Percentiles rank a stretch among this genome's conserved stretches.
phyloP scores from a whole-genome alignment of 1,284 basidiomycete genomes.

The Boletus holoroseus region DNA sequence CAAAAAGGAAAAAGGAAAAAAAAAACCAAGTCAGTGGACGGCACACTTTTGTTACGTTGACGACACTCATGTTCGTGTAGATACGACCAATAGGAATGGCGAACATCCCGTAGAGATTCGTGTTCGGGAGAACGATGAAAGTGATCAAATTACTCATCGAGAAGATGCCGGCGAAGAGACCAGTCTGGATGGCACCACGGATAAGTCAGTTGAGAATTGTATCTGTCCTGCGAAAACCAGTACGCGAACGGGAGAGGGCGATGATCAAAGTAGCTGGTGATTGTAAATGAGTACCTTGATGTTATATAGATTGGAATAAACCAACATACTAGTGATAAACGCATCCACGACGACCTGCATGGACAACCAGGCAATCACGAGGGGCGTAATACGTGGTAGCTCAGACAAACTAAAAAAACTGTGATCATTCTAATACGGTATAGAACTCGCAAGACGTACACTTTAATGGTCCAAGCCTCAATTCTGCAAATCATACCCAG shows the following conservation, averaged over 20 bases:
- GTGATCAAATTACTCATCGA: constrained; percentile 40
- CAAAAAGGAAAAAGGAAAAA: not conserved
- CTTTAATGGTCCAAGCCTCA: constrained; percentile 35
- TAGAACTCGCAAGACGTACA: constrained; percentile 29
- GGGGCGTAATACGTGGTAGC: constrained; percentile 21
- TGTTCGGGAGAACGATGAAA: constrained; percentile 30
- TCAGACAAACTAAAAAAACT: constrained; percentile 22
- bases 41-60: not conserved
- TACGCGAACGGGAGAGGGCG: constrained; percentile 37
- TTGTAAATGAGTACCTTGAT: not conserved
- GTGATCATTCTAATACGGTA: not conserved
- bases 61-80: constrained; percentile 33
- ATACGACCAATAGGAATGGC: constrained; percentile 34
- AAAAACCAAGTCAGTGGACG: not conserved
- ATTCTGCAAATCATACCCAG: constrained; percentile 38
- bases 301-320: not conserved
- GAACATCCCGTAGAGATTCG: constrained; percentile 31
- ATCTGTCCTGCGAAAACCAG: constrained; percentile 44
- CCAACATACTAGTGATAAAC: constrained; percentile 36
- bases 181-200: constrained; percentile 45
- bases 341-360: constrained; percentile 40
- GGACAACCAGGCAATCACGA: constrained; percentile 38
- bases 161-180: constrained; percentile 42
- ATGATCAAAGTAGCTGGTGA: constrained; percentile 31
- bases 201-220: constrained; percentile 43